Evolutionary conservation across 208 protist genomes (phyloP).

Genomic region (Endotrypanum monterogeii): DNA sequence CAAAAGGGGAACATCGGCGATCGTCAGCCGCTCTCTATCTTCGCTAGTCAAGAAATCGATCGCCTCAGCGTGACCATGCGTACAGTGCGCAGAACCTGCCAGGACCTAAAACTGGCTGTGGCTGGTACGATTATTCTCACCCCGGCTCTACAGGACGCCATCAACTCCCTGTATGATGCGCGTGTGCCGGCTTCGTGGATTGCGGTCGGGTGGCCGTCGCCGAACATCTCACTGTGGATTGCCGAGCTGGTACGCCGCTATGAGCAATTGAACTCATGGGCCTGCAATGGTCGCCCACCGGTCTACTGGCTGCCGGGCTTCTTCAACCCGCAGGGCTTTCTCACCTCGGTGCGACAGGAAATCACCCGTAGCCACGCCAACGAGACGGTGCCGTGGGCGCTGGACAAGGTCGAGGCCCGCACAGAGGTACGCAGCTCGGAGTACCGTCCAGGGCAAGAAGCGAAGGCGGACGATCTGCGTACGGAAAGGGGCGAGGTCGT

Average conservation of each 20-base stretch:
- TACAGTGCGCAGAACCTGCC: constrained; percentile 85
- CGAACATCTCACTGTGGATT: constrained; percentile 97
- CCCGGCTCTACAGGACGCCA: constrained; percentile 91
- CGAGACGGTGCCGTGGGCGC: constrained; percentile 93
- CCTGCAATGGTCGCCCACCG: constrained; percentile 87
- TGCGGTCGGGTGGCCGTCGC: constrained; percentile 94
- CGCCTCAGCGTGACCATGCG: constrained; percentile 89
- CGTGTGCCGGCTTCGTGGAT: constrained; percentile 96
- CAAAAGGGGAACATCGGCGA: constrained; percentile 77
- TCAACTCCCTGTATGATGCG: constrained; percentile 97
- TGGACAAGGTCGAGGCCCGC: constrained; percentile 95
- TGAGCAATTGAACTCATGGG: constrained; percentile 96
- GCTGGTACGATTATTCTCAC: constrained; percentile 98
- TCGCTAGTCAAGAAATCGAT: constrained; percentile 96
- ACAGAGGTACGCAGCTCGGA: constrained; percentile 95
- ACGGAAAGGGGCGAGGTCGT: constrained; percentile 96
- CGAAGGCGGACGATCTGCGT: constrained; percentile 88
- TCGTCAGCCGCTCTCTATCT: constrained; percentile 96
- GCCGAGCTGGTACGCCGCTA: constrained; percentile 93
- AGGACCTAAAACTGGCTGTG: constrained; percentile 96
- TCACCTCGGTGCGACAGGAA: constrained; percentile 98
- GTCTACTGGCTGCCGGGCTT: constrained; percentile 98
- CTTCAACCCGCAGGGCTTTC: constrained; percentile 99
- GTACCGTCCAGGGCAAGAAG: constrained; percentile 92
- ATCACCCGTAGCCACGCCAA: constrained; percentile 91